Evolutionary conservation across 108 stramenopile species (phyloP), one percentile per base, ranked within the genome.

Genomic region (Parietichytrium sp.): DNA sequence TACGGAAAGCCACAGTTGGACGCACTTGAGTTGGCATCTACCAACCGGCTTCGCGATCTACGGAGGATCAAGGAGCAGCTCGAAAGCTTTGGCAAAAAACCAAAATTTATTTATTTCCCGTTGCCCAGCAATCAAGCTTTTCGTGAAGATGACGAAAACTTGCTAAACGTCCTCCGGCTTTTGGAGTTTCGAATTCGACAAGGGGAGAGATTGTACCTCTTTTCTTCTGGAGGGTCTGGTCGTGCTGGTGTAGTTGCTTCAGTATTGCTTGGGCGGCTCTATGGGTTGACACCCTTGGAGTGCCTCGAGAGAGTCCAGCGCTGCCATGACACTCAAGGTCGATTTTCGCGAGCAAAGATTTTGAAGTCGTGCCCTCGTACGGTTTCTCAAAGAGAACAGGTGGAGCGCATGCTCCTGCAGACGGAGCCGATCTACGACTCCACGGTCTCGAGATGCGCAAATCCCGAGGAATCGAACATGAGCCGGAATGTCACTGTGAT

Each of bases 241-340:
- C 61, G 61, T 6, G 61, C 61, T 13, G 61, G 61, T n/a, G 61
- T 45, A n/a, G 42, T 72, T 1, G 61, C 61, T 8, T 8, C 61
- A 0, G 20, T 72, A 10, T 45, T 72, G 42, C 42, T 72, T 23
- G 61, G 16, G 2, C 33, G 61, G 20, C 42, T 72, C 13, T 72
- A 72, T 25, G 61, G 61, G n/a, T 25, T 72, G 6, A 23, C 18
- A 2, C 38, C 61, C 23, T 12, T 45, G 8, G 29, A 72, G 1
- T 33, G 38, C 10, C 20, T 72, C 1, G 38, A 42, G 6, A 33
- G 61, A 10, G 61, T 72, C 10, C 61, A 72, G 1, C 61, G 61
- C 33, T 45, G 45, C 33, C 61, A 72, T 20, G 61, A 72, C 20
- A 45, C 61, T 6, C 36, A 45, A 42, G 15, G 10, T 12, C 33